phyloP scores from a whole-genome alignment of 129 eudicot species.

The Saussurea involucrata region DNA sequence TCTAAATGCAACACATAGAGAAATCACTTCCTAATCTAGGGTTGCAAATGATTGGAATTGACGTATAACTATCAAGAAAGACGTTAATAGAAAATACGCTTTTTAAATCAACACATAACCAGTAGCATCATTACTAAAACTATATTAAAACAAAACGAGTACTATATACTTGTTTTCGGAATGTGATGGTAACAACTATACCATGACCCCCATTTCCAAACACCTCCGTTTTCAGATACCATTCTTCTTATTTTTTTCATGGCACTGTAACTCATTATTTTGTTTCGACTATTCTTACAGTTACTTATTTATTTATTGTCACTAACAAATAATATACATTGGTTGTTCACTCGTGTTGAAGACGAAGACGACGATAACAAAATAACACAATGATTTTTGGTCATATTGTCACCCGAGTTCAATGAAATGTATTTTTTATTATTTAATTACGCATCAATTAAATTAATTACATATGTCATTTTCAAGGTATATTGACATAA shows the following conservation, averaged over 20 bases:
- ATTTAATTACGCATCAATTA: background rate
- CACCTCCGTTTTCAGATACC: background rate
- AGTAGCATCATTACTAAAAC: background rate
- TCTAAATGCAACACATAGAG: background rate
- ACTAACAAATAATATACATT: background rate
- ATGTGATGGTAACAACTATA: background rate
- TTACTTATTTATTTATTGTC: no score
- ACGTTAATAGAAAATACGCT: background rate
- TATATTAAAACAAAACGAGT: background rate
- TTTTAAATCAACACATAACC: background rate
- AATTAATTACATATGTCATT: background rate
- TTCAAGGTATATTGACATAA: no score
- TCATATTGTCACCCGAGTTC: background rate
- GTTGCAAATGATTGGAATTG: background rate
- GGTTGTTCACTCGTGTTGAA: background rate
- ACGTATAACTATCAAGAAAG: background rate
- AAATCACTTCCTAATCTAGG: background rate
- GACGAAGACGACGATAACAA: background rate
- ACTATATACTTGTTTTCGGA: background rate
- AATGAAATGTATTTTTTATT: background rate
- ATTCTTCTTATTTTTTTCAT: background rate
- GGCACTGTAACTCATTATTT: background rate
- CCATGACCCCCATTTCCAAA: background rate
- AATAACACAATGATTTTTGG: background rate
- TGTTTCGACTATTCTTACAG: background rate